Conservation (phyloP, 129 eudicot genomes). For the Saposhnikovia divaricata region DNA sequence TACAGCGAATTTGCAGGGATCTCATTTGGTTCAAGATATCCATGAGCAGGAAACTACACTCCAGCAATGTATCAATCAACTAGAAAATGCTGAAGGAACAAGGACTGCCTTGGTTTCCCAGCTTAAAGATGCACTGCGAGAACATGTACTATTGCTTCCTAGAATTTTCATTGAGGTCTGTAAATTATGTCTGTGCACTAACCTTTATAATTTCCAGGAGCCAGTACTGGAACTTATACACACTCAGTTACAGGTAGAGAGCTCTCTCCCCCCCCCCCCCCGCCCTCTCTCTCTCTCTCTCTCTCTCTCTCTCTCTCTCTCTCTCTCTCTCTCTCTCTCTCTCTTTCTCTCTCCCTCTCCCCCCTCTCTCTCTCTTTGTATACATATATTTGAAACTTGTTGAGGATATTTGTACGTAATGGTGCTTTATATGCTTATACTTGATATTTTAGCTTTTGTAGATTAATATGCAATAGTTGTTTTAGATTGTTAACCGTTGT, state of each 20-base stretch:
- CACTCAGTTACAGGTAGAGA: conserved; percentile 53
- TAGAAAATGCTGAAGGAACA: conserved; percentile 59
- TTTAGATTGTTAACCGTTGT: not conserved
- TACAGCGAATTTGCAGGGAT: conserved; percentile 45
- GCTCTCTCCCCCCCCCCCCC: not conserved
- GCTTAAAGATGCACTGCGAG: conserved; percentile 74
- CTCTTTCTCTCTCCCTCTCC: too few relatives aligned
- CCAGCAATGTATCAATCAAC: conserved; percentile 55
- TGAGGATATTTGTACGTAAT: not conserved
- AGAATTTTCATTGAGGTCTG: not conserved
- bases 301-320: too few relatives aligned
- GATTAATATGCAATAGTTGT: not conserved
- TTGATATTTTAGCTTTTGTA: not conserved
- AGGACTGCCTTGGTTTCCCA: conserved; percentile 58
- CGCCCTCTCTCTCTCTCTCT: too few relatives aligned
- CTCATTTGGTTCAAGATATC: conserved; percentile 57
- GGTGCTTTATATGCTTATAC: not conserved
- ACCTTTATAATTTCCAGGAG: conserved; percentile 53
- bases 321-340: too few relatives aligned
- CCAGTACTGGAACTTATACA: conserved; percentile 54
- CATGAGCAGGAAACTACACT: conserved; percentile 73
- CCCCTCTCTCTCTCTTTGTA: too few relatives aligned
- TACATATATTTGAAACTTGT: not conserved
- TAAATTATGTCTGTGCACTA: not conserved
- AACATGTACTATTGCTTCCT: conserved; percentile 45